A percentile compares a stretch with the other conserved stretches of the same genome.
Evolutionary conservation across 2,329 filamentous ascomycete species (phyloP).

Genomic region (Epichloe elymi): DNA sequence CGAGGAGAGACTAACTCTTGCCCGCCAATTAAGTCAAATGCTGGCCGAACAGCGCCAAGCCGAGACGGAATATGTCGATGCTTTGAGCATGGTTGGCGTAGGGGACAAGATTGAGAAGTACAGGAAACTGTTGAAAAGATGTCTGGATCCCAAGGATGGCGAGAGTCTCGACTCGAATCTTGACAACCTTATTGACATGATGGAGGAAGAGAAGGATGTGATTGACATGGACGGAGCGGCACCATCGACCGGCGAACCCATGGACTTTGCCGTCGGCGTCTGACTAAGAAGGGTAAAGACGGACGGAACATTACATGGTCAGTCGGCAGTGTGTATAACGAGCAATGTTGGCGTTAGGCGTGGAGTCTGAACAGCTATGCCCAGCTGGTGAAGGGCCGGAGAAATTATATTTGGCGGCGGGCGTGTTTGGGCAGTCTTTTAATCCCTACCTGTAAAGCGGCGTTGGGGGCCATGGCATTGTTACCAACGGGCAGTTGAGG

Average conservation of each 20-base stretch:
- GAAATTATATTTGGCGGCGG: background rate
- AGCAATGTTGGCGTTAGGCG: background rate
- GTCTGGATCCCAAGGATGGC: constrained; percentile 51
- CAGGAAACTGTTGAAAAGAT: constrained; percentile 52
- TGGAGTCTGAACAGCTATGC: background rate
- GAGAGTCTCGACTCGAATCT: constrained; percentile 55
- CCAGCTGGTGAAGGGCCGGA: background rate
- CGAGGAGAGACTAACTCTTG: constrained; percentile 44
- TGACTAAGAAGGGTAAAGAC: background rate
- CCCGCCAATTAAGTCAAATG: constrained; percentile 41
- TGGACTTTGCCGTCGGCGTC: constrained; percentile 13
- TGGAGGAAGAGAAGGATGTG: constrained; percentile 47
- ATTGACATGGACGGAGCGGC: constrained; percentile 21
- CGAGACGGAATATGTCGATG: constrained; percentile 55
- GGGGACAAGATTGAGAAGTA: constrained; percentile 65
- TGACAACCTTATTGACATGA: constrained; percentile 47
- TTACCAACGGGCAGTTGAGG: background rate
- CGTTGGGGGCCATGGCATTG: background rate
- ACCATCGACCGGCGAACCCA: constrained; percentile 16
- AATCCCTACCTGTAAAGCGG: background rate
- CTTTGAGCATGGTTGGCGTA: constrained; percentile 54
- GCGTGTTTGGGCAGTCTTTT: background rate
- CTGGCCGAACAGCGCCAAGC: constrained; percentile 47
- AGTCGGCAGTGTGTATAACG: background rate
- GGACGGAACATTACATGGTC: background rate